Evolutionary conservation across 768 basidiomycete species (phyloP).

Genomic region (Trametes sanguinea): DNA sequence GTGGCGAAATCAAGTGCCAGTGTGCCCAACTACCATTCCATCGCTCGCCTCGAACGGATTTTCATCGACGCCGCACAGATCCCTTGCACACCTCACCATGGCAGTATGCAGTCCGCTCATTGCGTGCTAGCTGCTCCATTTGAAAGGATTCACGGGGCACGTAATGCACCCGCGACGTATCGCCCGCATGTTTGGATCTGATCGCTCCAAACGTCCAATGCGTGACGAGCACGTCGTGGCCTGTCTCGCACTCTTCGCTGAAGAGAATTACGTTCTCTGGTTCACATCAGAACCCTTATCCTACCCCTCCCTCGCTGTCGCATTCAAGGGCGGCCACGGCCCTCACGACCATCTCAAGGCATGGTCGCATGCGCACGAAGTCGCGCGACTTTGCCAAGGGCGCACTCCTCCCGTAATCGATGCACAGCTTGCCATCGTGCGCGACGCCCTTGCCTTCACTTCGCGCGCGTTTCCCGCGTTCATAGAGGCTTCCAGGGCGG

Average conservation of each 20-base stretch:
- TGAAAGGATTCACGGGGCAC: background rate
- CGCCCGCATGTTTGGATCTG: background rate
- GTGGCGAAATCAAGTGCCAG: background rate
- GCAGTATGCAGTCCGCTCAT: background rate
- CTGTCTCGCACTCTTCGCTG: conserved; percentile 43
- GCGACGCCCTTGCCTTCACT: conserved; percentile 9
- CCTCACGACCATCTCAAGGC: conserved; percentile 54
- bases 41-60: conserved; percentile 18
- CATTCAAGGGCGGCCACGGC: conserved; percentile 52
- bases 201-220: background rate
- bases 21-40: background rate
- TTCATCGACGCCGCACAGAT: conserved; percentile 17
- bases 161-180: background rate
- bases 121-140: conserved; percentile 19
- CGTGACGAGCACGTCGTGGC: conserved; percentile 24
- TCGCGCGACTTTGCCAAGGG: conserved; percentile 6
- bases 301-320: conserved; percentile 40
- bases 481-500: conserved; percentile 16
- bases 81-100: background rate
- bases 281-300: conserved; percentile 34
- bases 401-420: conserved; percentile 4
- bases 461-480: conserved; percentile 23
- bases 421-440: conserved; percentile 17
- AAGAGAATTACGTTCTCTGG: conserved; percentile 58
- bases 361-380: conserved; percentile 43